phyloP scores from a whole-genome alignment of 768 basidiomycete genomes.

The Candolleomyces eurysporus region DNA sequence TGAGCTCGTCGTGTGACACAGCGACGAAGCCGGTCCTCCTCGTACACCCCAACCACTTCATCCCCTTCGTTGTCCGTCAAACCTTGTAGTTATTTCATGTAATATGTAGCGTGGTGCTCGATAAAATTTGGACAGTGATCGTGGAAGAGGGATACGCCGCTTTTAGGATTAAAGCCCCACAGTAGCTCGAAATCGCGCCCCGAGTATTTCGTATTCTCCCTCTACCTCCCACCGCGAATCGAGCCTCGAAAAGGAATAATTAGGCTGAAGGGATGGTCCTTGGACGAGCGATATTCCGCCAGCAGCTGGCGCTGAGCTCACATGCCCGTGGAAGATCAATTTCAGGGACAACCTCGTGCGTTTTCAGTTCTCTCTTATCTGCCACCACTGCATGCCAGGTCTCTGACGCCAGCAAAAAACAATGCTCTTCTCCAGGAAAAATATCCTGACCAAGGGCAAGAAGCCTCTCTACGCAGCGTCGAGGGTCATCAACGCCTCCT shows the following conservation, averaged over 20 bases:
- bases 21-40: too few relatives aligned
- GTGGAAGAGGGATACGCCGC: too few relatives aligned
- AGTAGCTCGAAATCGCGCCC: too few relatives aligned
- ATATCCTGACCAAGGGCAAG: slow-evolving; percentile 49
- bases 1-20: too few relatives aligned
- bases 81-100: too few relatives aligned
- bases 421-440: slow-evolving; percentile 54
- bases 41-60: too few relatives aligned
- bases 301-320: neutral
- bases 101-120: too few relatives aligned
- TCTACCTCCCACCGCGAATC: too few relatives aligned
- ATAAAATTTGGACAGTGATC: too few relatives aligned
- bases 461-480: slow-evolving; percentile 59
- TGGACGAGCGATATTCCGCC: neutral
- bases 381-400: neutral
- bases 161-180: too few relatives aligned
- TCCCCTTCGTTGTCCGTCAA: too few relatives aligned
- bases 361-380: neutral
- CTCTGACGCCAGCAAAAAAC: slow-evolving; percentile 3
- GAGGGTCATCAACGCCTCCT: slow-evolving; percentile 49
- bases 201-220: too few relatives aligned
- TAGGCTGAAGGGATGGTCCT: neutral
- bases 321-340: neutral
- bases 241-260: neutral
- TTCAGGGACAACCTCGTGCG: slow-evolving; percentile 11